Evolutionary conservation across 768 basidiomycete genomes (phyloP).

Genomic region (Amanita fuliginea): DNA sequence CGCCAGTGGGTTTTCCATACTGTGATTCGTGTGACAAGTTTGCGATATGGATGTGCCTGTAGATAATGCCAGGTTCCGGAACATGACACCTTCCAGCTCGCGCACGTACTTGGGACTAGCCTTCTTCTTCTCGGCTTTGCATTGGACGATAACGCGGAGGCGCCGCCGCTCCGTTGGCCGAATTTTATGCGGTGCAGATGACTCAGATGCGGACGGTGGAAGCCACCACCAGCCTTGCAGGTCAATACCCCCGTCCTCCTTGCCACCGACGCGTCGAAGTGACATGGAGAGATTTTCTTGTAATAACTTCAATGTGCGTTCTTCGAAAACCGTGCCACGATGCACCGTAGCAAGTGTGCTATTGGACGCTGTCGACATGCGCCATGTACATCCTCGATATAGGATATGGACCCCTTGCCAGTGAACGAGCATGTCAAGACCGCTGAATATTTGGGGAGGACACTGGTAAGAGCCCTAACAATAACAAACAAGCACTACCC

Average conservation of each 20-base stretch:
- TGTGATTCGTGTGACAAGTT: neutral
- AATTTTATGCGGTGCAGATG: neutral
- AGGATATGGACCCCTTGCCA: neutral
- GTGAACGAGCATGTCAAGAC: neutral
- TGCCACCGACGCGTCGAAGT: constrained; percentile 70
- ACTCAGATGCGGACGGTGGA: constrained; percentile 22
- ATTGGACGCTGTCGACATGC: constrained; percentile 2
- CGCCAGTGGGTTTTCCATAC: neutral
- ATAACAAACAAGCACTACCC: neutral
- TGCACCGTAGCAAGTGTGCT: constrained; percentile 39
- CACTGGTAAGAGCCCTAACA: neutral
- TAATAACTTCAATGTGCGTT: constrained; percentile 50
- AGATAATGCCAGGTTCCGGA: constrained; percentile 28
- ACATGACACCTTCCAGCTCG: constrained; percentile 85
- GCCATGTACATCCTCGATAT: neutral
- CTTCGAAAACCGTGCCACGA: constrained; percentile 68
- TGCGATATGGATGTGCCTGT: neutral
- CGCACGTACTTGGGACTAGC: constrained; percentile 71
- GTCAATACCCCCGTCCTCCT: constrained; percentile 84
- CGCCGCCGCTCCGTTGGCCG: constrained; percentile 27
- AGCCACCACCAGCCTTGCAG: constrained; percentile 93
- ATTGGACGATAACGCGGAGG: constrained; percentile 74
- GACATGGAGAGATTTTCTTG: constrained; percentile 68
- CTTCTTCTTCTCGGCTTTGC: constrained; percentile 85
- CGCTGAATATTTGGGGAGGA: too few species aligned